Percentiles rank a stretch among this genome's conserved stretches.
These are phyloP conservation scores for Fagus crenata DNA, from an alignment of 306 rosid genomes.

Conservation along the genomic window DNA sequence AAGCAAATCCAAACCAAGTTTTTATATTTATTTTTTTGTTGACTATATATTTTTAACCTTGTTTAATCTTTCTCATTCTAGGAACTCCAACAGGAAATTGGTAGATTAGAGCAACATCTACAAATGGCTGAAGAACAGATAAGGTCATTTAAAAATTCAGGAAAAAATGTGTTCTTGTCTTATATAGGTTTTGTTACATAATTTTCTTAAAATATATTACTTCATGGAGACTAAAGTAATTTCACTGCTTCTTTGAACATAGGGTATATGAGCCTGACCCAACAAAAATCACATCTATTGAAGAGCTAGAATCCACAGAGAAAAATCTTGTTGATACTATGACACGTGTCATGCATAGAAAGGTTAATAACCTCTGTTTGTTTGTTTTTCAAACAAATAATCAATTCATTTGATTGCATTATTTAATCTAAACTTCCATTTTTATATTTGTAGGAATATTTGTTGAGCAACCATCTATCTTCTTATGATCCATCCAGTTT, in stretches of 20 bases:
- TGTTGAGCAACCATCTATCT: slow-evolving; percentile 54
- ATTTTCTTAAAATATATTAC: background rate
- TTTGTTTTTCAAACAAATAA: background rate
- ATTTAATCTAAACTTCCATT: background rate
- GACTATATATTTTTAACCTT: background rate
- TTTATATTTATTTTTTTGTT: no score
- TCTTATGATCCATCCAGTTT: slow-evolving; percentile 57
- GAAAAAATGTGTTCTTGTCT: background rate
- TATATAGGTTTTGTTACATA: background rate
- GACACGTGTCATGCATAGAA: slow-evolving; percentile 69
- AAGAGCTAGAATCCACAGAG: slow-evolving; percentile 64
- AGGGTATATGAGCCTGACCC: slow-evolving; percentile 78
- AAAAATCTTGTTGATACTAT: slow-evolving; percentile 59
- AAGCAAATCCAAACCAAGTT: no score
- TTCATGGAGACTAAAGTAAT: background rate
- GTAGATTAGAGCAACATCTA: slow-evolving; percentile 66
- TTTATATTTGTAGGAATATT: slow-evolving; percentile 42
- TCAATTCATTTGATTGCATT: background rate
- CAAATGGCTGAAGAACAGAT: slow-evolving; percentile 80
- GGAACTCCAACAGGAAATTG: slow-evolving; percentile 78
- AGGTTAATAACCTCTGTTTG: slow-evolving; percentile 41
- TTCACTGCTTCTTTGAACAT: background rate
- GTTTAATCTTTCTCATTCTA: slow-evolving; percentile 10
- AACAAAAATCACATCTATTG: slow-evolving; percentile 57
- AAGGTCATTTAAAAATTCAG: slow-evolving; percentile 43